Evolutionary conservation across 306 rosid genomes (phyloP).

Genomic region (Senna tora): DNA sequence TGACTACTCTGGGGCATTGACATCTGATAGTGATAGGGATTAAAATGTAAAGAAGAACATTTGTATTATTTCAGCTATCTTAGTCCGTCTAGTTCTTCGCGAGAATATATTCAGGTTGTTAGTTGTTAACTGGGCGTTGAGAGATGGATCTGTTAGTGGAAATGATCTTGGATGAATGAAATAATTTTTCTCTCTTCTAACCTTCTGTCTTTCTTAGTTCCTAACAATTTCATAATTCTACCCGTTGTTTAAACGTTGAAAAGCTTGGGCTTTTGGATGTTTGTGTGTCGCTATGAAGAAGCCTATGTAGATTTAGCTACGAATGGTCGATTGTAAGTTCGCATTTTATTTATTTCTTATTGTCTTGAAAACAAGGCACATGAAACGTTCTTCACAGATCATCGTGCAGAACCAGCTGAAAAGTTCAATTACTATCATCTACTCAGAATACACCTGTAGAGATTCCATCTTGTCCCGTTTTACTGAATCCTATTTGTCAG

Average conservation of each 20-base stretch:
- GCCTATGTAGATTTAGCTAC: not conserved
- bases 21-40: not conserved
- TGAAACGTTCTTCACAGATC: not conserved
- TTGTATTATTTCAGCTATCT: too few species aligned
- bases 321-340: not conserved
- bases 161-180: too few species aligned
- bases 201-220: too few species aligned
- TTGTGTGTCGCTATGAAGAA: not conserved
- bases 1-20: not conserved
- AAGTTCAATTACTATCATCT: not conserved
- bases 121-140: too few species aligned
- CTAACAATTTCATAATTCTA: not conserved
- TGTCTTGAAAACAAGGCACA: not conserved
- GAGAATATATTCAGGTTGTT: too few species aligned
- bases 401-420: constrained; percentile 7
- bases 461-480: not conserved
- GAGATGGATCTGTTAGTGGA: too few species aligned
- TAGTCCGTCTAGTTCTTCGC: too few species aligned
- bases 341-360: not conserved
- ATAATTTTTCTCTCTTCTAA: too few species aligned
- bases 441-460: not conserved
- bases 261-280: not conserved
- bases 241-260: not conserved
- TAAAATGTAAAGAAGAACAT: too few species aligned
- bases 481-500: not conserved